Evolutionary conservation across 1,284 basidiomycete genomes (phyloP).

Genomic region (Acaromyces ingoldii): DNA sequence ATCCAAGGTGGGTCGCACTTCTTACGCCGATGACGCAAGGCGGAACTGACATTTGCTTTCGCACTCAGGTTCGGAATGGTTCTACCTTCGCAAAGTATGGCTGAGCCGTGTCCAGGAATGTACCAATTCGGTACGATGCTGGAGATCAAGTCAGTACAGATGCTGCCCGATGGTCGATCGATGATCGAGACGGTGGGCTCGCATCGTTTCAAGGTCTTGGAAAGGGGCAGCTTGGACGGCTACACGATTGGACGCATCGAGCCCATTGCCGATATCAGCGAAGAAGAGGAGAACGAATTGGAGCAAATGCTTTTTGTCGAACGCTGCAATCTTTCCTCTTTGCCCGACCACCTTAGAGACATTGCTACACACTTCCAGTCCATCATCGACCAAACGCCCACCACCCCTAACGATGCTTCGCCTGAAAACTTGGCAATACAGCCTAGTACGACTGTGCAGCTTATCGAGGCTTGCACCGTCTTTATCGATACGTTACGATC

Average conservation of each 20-base stretch:
- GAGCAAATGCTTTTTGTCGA: no score
- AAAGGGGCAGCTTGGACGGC: slow-evolving; percentile 68
- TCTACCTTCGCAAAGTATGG: slow-evolving; percentile 59
- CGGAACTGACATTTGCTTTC: no score
- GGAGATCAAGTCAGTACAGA: slow-evolving; percentile 77
- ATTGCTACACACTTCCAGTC: no score
- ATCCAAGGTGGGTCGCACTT: no score
- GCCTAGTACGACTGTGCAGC: slow-evolving; percentile 65
- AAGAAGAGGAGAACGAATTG: slow-evolving; percentile 21
- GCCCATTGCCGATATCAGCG: slow-evolving; percentile 26
- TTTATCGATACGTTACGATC: slow-evolving; percentile 75
- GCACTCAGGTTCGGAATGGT: slow-evolving; percentile 97
- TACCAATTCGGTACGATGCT: slow-evolving; percentile 86
- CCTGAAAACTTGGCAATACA: no score
- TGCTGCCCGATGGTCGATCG: slow-evolving; percentile 80
- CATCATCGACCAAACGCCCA: no score
- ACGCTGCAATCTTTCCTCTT: no score
- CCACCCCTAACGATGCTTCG: no score
- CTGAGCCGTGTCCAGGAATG: slow-evolving; percentile 55
- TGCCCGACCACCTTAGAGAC: no score
- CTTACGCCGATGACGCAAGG: no score
- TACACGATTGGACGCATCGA: slow-evolving; percentile 83
- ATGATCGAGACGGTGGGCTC: slow-evolving; percentile 81
- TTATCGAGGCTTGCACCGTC: slow-evolving; percentile 69
- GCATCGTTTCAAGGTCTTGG: slow-evolving; percentile 76